phyloP scores from a whole-genome alignment of 768 basidiomycete species.

The Naganishia kalamii region DNA sequence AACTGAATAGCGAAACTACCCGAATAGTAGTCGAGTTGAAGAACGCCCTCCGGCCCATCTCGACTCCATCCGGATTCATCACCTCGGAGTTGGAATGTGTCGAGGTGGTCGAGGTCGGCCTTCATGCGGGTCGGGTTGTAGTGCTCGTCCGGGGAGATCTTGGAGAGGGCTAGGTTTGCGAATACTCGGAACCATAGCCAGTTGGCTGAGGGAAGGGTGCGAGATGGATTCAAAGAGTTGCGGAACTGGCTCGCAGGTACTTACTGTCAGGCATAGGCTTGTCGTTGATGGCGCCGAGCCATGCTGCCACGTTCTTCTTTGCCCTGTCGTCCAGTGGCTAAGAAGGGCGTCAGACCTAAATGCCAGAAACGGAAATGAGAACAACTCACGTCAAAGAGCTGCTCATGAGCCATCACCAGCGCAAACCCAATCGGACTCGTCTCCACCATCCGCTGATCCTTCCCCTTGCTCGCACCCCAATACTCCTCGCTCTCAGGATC shows the following conservation, averaged over 20 bases:
- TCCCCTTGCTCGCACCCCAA: constrained; percentile 68
- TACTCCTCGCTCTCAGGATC: constrained; percentile 62
- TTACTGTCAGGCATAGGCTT: constrained; percentile 70
- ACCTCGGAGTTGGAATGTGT: constrained; percentile 66
- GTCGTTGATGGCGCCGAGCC: constrained; percentile 71
- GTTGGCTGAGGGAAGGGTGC: constrained; percentile 50
- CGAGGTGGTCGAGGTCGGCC: constrained; percentile 66
- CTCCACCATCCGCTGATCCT: constrained; percentile 76
- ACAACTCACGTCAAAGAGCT: constrained; percentile 51
- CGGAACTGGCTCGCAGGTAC: constrained; percentile 1
- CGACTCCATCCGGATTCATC: constrained; percentile 57
- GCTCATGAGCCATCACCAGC: constrained; percentile 60
- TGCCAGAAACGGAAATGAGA: not conserved
- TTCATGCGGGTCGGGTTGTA: constrained; percentile 62
- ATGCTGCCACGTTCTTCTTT: constrained; percentile 58
- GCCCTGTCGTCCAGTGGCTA: constrained; percentile 54
- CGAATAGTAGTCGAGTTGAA: constrained; percentile 74
- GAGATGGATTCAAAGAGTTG: not conserved
- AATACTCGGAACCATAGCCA: constrained; percentile 80
- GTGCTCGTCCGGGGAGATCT: constrained; percentile 54
- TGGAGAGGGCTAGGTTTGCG: constrained; percentile 64
- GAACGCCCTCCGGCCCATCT: constrained; percentile 68
- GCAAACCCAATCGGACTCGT: constrained; percentile 70
- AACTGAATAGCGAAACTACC: constrained; percentile 74
- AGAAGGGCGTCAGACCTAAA: not conserved